Percentiles rank a stretch among this genome's conserved stretches.
phyloP scores from a whole-genome alignment of 352 stramenopile genomes.

The Peronosclerospora sorghi region DNA sequence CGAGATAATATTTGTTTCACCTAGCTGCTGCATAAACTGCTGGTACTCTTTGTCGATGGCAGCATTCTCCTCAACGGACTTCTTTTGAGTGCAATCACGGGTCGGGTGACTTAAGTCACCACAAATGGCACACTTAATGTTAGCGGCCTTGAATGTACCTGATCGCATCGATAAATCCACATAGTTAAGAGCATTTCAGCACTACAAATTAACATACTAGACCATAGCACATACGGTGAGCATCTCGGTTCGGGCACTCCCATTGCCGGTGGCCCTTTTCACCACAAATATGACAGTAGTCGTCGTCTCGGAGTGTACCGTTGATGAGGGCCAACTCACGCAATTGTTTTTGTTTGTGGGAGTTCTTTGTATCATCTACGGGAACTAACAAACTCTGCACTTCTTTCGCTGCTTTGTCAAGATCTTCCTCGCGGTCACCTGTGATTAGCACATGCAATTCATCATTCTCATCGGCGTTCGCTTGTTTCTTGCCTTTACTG shows the following conservation, averaged over 20 bases:
- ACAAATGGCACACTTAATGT: conserved; percentile 96
- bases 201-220: conserved; percentile 8
- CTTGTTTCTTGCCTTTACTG: conserved; percentile 83
- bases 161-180: conserved; percentile 1
- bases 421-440: conserved; percentile 80
- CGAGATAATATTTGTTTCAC: conserved; percentile 62
- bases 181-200: conserved; percentile 11
- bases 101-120: conserved; percentile 96
- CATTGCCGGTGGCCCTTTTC: conserved; percentile 96
- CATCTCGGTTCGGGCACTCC: conserved; percentile 90
- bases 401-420: conserved; percentile 81
- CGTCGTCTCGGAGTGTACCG: conserved; percentile 95
- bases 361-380: conserved; percentile 86
- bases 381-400: conserved; percentile 87
- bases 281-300: conserved; percentile 96
- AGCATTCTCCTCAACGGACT: conserved; percentile 57
- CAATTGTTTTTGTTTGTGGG: conserved; percentile 98
- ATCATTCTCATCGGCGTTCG: conserved; percentile 92
- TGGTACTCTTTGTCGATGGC: conserved; percentile 80
- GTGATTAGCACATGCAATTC: conserved; percentile 93
- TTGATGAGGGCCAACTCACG: conserved; percentile 98
- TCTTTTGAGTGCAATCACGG: conserved; percentile 91
- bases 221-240: conserved; percentile 36
- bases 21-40: conserved; percentile 81
- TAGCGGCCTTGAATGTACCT: conserved; percentile 69